Percentiles rank a stretch among this genome's conserved stretches.
Evolutionary conservation across 2,329 filamentous ascomycete genomes (phyloP).

Genomic region (Alternaria postmessia): DNA sequence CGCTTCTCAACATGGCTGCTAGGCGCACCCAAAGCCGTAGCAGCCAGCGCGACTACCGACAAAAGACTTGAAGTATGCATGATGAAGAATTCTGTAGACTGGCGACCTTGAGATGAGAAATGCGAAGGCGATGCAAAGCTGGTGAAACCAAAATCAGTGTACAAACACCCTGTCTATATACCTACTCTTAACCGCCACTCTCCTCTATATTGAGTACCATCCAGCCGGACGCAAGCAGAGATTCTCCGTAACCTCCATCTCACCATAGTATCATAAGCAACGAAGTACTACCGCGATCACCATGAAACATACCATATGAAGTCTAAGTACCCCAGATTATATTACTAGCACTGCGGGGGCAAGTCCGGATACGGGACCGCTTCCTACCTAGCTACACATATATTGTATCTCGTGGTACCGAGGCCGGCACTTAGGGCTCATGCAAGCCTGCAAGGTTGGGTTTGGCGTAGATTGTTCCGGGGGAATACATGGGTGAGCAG

Average conservation of each 20-base stretch:
- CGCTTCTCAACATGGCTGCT: conserved; percentile 33
- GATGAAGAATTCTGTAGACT: not conserved
- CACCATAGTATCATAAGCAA: not conserved
- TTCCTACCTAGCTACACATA: not conserved
- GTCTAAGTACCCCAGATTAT: conserved; percentile 9
- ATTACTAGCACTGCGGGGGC: not conserved
- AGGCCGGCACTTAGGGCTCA: not conserved
- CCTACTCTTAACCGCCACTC: not conserved
- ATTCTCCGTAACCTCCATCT: conserved; percentile 1
- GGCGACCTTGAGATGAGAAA: not conserved
- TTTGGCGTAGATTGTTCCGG: conserved; percentile 2
- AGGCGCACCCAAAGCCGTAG: conserved; percentile 35
- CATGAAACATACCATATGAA: conserved; percentile 3
- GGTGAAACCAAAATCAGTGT: not conserved
- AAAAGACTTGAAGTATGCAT: conserved; percentile 25
- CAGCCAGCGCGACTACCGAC: conserved; percentile 29
- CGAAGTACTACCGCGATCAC: conserved; percentile 3
- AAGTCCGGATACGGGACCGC: not conserved
- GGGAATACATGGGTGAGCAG: not conserved
- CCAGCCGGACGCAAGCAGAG: not conserved
- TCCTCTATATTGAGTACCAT: not conserved
- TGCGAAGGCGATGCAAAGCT: not conserved
- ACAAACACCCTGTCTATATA: not conserved
- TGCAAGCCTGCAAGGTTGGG: not conserved
- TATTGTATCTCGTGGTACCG: conserved; percentile 3